Percentiles rank a stretch among this genome's conserved stretches.
These are phyloP conservation scores for Trichoderma erinaceum DNA, from an alignment of 495 filamentous ascomycete species.

Conservation along the genomic window DNA sequence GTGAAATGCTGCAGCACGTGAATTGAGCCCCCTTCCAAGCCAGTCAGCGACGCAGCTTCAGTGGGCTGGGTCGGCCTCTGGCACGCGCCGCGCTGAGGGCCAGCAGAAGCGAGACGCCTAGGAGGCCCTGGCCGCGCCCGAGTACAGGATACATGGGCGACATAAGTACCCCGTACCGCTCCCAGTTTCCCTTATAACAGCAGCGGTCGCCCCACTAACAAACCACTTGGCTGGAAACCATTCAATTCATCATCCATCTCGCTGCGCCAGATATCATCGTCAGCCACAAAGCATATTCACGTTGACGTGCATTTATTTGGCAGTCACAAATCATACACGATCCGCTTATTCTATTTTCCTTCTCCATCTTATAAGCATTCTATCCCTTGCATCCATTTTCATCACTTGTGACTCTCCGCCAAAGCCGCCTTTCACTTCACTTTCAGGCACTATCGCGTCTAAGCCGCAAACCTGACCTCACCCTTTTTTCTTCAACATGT, in stretches of 20 bases:
- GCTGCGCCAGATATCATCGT: background rate
- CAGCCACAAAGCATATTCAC: too few relatives aligned
- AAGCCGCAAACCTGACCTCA: background rate
- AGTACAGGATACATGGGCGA: background rate
- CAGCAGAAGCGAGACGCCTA: background rate
- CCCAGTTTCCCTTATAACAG: background rate
- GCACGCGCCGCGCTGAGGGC: background rate
- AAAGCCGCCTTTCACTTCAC: background rate
- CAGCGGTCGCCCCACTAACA: conserved; percentile 1
- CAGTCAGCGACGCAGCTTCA: background rate
- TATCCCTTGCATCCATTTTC: background rate
- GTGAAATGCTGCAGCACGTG: background rate
- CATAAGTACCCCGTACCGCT: background rate
- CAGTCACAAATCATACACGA: too few relatives aligned
- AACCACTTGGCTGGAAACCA: background rate
- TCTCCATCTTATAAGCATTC: background rate
- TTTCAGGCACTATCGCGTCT: background rate
- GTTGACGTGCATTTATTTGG: background rate
- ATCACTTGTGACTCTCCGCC: background rate
- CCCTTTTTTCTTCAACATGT: conserved; percentile 52
- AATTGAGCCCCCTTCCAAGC: background rate
- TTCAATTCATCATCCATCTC: conserved; percentile 1
- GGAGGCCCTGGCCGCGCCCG: background rate
- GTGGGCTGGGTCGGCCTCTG: background rate
- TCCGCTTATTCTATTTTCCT: background rate